Percentiles rank a stretch among this genome's conserved stretches.
Evolutionary conservation across 805 yeast species (phyloP).

Genomic region (Zygotorulaspora sp.): DNA sequence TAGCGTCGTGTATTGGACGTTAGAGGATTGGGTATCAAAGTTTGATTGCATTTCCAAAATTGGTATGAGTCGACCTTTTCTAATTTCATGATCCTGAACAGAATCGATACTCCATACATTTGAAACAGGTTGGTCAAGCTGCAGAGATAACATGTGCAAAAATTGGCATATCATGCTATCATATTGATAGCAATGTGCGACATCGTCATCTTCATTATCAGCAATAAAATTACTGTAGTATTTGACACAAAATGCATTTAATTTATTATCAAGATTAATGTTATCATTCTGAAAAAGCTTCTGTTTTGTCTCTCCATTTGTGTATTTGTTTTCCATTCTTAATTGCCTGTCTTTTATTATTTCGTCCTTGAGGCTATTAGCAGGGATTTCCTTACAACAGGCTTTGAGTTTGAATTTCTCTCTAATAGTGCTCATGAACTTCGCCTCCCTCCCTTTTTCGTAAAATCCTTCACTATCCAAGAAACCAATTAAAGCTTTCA

Average conservation of each 20-base stretch:
- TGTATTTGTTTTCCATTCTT: conserved; percentile 15
- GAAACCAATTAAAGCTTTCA: neutral
- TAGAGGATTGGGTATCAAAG: neutral
- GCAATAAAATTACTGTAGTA: conserved; percentile 52
- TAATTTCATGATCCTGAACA: conserved; percentile 65
- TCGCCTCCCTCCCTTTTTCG: conserved; percentile 1
- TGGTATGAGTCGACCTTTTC: conserved; percentile 56
- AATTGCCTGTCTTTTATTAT: conserved; percentile 15
- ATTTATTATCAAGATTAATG: conserved; percentile 36
- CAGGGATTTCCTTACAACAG: neutral
- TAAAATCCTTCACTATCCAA: neutral
- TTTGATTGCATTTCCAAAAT: conserved; percentile 46
- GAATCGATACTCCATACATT: conserved; percentile 52
- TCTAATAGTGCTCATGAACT: neutral
- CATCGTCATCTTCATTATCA: conserved; percentile 49
- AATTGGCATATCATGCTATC: conserved; percentile 47
- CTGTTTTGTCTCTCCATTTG: conserved; percentile 14
- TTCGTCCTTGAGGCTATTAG: conserved; percentile 11
- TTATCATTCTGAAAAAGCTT: conserved; percentile 32
- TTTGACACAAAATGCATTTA: conserved; percentile 44
- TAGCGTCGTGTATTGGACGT: neutral
- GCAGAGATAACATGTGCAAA: conserved; percentile 42
- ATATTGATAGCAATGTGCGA: conserved; percentile 40
- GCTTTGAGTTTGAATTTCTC: conserved; percentile 3
- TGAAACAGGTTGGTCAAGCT: conserved; percentile 31